Base-by-base conservation (phyloP, 352 stramenopile species). In the Globisporangium spiculum region DNA sequence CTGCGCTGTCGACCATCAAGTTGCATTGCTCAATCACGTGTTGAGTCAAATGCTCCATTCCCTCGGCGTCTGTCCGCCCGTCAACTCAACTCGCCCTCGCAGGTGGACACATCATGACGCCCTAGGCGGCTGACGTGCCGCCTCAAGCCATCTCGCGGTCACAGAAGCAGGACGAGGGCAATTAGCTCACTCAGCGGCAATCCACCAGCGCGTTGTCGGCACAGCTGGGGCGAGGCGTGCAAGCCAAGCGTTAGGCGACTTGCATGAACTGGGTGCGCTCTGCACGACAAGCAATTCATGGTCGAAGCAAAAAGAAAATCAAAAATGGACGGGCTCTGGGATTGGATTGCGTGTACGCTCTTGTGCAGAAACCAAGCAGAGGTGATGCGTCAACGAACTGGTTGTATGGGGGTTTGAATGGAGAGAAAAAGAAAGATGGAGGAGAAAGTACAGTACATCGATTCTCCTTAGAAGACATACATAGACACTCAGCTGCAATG, bases 51-150 rank as follows among this genome's bases (percentile, higher is more conserved):
- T 52, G 16, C 41, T 52, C 44, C 16, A 24, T 52, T 52, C 44
- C 44, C 44, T 52, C 44, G 30, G 30, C 30, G 2, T 32, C 16
- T 48, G 38, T 44, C 10, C 14, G 41, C n/a, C 41, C 41, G 44
- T 52, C 44, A 52, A 8, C 24, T 18, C 54, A 7, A 18, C 0
- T 38, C 22, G 55, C 30, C 20, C 56, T 46, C 56, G 14, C 32
- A 38, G 54, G 63, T 68, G 63, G 63, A 68, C 63, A 44, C 46
- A 62, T 8, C 63, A 20, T 1, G 48, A 32, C 50, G 48, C 6
- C 6, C 16, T 0, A 18, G 5, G 9, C 46, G 22, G n/a, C 10
- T 34, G 63, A 32, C 54, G 55, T 44, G 26, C 24, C 44, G 18
- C 44, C 44, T 24, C 44, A 24, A 52, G 44, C 44, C 44, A 12